Percentiles rank a stretch among this genome's conserved stretches.
These are phyloP conservation scores for Zostera marina DNA, from an alignment of 116 monocot species.

Conservation along the genomic window DNA sequence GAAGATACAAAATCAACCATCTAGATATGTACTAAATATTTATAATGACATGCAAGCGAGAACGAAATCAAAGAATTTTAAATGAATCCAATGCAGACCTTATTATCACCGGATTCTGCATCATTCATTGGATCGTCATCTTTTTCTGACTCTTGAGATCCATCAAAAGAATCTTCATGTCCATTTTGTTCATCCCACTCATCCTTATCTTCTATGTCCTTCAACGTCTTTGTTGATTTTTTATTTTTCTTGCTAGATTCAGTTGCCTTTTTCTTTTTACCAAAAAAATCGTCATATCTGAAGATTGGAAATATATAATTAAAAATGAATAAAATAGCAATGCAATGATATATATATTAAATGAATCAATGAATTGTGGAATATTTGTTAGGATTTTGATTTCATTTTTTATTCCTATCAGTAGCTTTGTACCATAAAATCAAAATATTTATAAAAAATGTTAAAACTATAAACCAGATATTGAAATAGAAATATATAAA, in stretches of 20 bases:
- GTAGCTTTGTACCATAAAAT: too few species aligned
- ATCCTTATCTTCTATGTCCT: conserved; percentile 4
- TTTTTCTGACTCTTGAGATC: conserved; percentile 16
- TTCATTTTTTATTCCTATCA: too few species aligned
- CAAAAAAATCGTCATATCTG: conserved; percentile 83
- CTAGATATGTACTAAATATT: conserved; percentile 1
- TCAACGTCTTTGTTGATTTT: conserved; percentile 11
- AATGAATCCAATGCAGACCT: conserved; percentile 9
- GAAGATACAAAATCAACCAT: background rate
- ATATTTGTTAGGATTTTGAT: too few species aligned
- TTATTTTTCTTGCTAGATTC: conserved; percentile 11
- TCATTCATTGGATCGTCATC: conserved; percentile 38
- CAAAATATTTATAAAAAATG: too few species aligned
- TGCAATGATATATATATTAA: too few species aligned
- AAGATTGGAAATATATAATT: background rate
- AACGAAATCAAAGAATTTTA: background rate
- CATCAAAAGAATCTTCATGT: conserved; percentile 9
- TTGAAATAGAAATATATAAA: too few species aligned
- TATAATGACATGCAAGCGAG: background rate
- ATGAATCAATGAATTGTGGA: too few species aligned
- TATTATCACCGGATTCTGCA: conserved; percentile 8
- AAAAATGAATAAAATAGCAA: background rate
- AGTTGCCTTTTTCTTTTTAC: conserved; percentile 22
- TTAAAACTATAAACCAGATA: too few species aligned
- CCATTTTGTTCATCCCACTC: background rate